Evolutionary conservation across 78 protist species (phyloP).

Genomic region (Guillardia theta): DNA sequence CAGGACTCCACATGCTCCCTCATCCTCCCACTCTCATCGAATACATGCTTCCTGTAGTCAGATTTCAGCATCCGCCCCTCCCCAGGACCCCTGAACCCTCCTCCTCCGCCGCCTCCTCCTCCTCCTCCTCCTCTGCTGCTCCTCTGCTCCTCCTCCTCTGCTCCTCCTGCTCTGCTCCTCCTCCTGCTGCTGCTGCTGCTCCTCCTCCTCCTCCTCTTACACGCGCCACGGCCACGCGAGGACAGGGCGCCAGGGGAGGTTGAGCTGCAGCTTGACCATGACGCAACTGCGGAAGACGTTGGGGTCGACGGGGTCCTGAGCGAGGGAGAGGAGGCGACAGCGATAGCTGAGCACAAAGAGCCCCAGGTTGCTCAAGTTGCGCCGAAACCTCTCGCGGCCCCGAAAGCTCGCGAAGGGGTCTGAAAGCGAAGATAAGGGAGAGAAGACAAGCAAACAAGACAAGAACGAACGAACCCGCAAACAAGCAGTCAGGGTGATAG

Average conservation of each 20-base stretch:
- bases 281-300: neutral
- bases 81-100: too few relatives aligned
- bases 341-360: neutral
- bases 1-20: neutral
- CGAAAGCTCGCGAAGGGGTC: slow-evolving; percentile 7
- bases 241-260: neutral
- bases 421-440: neutral
- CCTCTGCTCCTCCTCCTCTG: too few relatives aligned
- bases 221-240: slow-evolving; percentile 33
- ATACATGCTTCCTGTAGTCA: neutral
- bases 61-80: neutral
- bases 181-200: too few relatives aligned
- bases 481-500: neutral
- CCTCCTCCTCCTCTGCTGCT: too few relatives aligned
- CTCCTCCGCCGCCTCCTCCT: too few relatives aligned
- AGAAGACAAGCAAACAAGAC: neutral
- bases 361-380: neutral
- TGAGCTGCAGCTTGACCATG: slow-evolving; percentile 19
- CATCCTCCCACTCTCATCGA: neutral
- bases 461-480: neutral
- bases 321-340: neutral
- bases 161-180: too few relatives aligned
- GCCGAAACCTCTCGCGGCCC: neutral
- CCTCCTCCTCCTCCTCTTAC: too few relatives aligned
- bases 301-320: neutral